Evolutionary conservation across 2,329 filamentous ascomycete genomes (phyloP).

Genomic region (Xylariaceae sp.): DNA sequence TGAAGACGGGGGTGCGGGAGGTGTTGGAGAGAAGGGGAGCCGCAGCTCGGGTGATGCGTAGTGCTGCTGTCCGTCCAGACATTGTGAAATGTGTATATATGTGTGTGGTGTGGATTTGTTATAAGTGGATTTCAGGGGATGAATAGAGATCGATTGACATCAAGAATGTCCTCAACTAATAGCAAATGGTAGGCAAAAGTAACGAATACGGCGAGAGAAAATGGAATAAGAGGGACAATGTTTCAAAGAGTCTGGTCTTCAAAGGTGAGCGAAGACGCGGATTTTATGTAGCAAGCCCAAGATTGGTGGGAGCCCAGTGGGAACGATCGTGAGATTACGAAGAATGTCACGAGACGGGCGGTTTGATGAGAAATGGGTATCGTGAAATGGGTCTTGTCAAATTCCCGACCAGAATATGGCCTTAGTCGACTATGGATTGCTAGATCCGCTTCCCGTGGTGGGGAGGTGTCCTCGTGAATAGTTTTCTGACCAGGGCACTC

Average conservation of each 20-base stretch:
- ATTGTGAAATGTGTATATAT: slow-evolving; percentile 34
- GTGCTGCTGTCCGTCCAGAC: slow-evolving; percentile 42
- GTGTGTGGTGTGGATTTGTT: background rate
- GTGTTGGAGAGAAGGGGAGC: slow-evolving; percentile 38
- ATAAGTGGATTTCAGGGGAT: no score
- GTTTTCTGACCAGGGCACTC: slow-evolving; percentile 29
- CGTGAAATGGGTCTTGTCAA: slow-evolving; percentile 18
- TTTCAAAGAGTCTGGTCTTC: background rate
- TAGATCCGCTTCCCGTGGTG: slow-evolving; percentile 33
- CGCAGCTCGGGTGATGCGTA: slow-evolving; percentile 42
- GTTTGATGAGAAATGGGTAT: slow-evolving; percentile 34
- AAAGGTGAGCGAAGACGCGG: slow-evolving; percentile 3
- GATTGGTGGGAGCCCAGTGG: slow-evolving; percentile 28
- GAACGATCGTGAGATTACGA: slow-evolving; percentile 31
- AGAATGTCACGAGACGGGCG: slow-evolving; percentile 25
- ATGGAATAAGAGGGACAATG: slow-evolving; percentile 22
- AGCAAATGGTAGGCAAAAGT: slow-evolving; percentile 12
- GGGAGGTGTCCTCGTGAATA: slow-evolving; percentile 28
- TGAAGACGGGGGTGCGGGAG: slow-evolving; percentile 33
- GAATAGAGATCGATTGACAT: no score
- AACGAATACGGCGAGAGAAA: slow-evolving; percentile 11
- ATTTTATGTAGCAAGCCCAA: slow-evolving; percentile 25
- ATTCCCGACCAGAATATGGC: slow-evolving; percentile 15
- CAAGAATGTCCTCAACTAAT: slow-evolving; percentile 7
- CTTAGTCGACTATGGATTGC: slow-evolving; percentile 28